These are phyloP conservation scores for Globisporangium recalcitrans DNA, from an alignment of 352 stramenopile species.

Conservation along the genomic window DNA sequence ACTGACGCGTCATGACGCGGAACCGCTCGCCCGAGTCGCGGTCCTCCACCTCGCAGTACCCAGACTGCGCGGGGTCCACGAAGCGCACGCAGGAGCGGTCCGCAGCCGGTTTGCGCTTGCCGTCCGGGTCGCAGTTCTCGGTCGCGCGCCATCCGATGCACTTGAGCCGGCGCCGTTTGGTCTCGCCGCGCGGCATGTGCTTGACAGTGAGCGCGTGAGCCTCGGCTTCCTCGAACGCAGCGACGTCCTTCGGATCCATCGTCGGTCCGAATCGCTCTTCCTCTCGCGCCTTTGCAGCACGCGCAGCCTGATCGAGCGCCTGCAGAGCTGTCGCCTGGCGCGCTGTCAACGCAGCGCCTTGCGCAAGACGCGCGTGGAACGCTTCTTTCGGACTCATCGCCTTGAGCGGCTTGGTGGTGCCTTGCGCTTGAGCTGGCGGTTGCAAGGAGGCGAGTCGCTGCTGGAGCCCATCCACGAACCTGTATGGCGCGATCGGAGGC, in stretches of 20 bases:
- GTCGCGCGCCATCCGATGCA: slow-evolving; percentile 28
- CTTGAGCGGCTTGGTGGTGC: not conserved
- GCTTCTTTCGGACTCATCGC: slow-evolving; percentile 8
- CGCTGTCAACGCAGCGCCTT: not conserved
- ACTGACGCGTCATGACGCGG: slow-evolving; percentile 18
- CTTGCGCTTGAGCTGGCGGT: not conserved
- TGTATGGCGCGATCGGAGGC: not conserved
- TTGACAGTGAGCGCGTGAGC: slow-evolving; percentile 24
- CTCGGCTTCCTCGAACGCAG: slow-evolving; percentile 16
- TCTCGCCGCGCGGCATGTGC: slow-evolving; percentile 19
- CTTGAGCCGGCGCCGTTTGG: slow-evolving; percentile 14
- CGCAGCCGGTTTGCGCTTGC: slow-evolving; percentile 13
- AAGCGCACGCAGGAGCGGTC: slow-evolving; percentile 21
- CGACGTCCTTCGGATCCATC: slow-evolving; percentile 19
- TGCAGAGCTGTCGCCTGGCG: not conserved
- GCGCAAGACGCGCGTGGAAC: slow-evolving; percentile 13
- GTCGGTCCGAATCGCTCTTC: not conserved
- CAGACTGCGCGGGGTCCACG: slow-evolving; percentile 15
- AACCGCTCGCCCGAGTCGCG: slow-evolving; percentile 18
- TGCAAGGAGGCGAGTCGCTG: not conserved
- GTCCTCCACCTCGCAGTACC: slow-evolving; percentile 30
- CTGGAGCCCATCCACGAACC: slow-evolving; percentile 2
- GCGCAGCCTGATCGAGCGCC: slow-evolving; percentile 10
- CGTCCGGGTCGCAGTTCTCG: slow-evolving; percentile 20
- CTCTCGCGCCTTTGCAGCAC: slow-evolving; percentile 3